Conservation (phyloP, 257 asterid genomes). For the Ilex asprella region DNA sequence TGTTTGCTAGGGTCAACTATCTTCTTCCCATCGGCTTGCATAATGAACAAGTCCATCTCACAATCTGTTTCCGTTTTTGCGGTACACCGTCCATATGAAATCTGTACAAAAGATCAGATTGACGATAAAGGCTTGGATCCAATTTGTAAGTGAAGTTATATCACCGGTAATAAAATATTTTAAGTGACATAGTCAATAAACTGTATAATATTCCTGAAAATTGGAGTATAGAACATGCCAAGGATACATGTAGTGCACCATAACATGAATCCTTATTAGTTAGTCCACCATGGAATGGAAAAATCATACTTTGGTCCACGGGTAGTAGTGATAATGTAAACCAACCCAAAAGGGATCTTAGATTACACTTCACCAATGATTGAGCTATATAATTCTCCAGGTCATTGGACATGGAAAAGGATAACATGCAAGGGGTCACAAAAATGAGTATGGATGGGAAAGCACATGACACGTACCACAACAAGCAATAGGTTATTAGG, state of each 20-base stretch:
- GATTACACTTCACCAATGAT: too few relatives aligned
- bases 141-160: not conserved
- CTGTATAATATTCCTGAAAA: too few relatives aligned
- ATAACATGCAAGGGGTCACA: not conserved
- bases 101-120: slow-evolving; percentile 20
- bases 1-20: slow-evolving; percentile 62
- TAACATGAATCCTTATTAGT: too few relatives aligned
- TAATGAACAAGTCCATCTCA: slow-evolving; percentile 76
- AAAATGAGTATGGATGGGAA: not conserved
- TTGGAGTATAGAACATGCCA: not conserved
- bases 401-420: not conserved
- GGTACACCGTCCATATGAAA: slow-evolving; percentile 77
- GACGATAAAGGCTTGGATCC: not conserved
- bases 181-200: too few relatives aligned
- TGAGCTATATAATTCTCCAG: not conserved
- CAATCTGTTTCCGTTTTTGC: slow-evolving; percentile 47
- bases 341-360: too few relatives aligned
- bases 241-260: not conserved
- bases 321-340: too few relatives aligned
- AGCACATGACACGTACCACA: not conserved
- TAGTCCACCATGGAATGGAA: too few relatives aligned
- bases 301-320: too few relatives aligned
- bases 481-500: not conserved
- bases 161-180: too few relatives aligned
- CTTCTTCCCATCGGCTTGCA: slow-evolving; percentile 87